Conservation (phyloP, 306 rosid genomes). For the Corylus americana region DNA sequence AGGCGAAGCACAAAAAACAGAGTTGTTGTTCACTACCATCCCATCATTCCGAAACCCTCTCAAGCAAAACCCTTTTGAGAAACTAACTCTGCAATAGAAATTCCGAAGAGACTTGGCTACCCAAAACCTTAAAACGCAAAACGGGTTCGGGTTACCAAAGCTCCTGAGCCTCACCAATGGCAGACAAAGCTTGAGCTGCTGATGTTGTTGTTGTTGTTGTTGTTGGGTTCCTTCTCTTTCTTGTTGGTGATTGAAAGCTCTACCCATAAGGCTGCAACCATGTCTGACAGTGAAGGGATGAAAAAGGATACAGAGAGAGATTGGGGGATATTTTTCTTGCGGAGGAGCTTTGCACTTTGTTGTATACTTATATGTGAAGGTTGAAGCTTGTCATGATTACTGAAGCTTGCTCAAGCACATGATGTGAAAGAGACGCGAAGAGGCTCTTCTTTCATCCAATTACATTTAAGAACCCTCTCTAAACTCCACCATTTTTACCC, state of each 20-base stretch:
- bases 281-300: conserved; percentile 44
- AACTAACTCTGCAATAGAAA: conserved; percentile 42
- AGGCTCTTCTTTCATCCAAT: neutral
- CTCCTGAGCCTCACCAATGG: conserved; percentile 43
- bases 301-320: conserved; percentile 5
- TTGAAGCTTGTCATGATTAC: conserved; percentile 36
- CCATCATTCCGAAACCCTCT: conserved; percentile 50
- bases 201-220: conserved; percentile 33
- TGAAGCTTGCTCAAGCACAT: conserved; percentile 44
- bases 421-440: conserved; percentile 25
- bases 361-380: conserved; percentile 24
- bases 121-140: conserved; percentile 54
- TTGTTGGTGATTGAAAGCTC: conserved; percentile 49
- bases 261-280: conserved; percentile 71
- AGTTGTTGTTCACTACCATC: conserved; percentile 49
- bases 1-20: conserved; percentile 51
- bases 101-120: conserved; percentile 48
- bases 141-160: conserved; percentile 36
- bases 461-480: conserved; percentile 17
- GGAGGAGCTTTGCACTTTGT: conserved; percentile 12
- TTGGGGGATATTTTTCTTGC: neutral
- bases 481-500: conserved; percentile 1
- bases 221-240: conserved; percentile 47
- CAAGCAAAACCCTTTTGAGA: conserved; percentile 55
- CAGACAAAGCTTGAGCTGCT: conserved; percentile 42